These are phyloP conservation scores for Aspergillus versicolor DNA, from an alignment of 2,329 filamentous ascomycete genomes.

Conservation along the genomic window DNA sequence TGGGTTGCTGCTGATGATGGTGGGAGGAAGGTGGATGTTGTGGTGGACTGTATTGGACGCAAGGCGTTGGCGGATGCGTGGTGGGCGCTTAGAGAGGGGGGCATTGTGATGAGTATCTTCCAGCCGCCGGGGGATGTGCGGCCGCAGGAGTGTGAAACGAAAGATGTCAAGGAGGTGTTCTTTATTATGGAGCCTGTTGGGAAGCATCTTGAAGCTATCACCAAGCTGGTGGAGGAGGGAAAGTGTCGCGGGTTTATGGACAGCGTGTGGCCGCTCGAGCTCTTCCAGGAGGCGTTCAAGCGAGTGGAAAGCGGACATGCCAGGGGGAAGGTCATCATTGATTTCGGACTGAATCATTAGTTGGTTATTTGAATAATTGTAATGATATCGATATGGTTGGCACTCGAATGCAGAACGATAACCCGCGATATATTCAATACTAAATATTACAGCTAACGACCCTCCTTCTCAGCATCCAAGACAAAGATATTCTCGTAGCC, in stretches of 20 bases:
- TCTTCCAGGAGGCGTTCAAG: slow-evolving; percentile 42
- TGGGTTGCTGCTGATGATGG: slow-evolving; percentile 29
- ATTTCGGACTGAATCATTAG: slow-evolving; percentile 19
- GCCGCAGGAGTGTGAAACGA: slow-evolving; percentile 24
- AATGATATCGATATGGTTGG: too few species aligned
- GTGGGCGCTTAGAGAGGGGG: slow-evolving; percentile 40
- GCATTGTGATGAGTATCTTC: slow-evolving; percentile 41
- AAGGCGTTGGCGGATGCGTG: slow-evolving; percentile 44
- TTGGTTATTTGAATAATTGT: too few species aligned
- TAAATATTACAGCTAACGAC: too few species aligned
- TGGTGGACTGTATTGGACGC: slow-evolving; percentile 47
- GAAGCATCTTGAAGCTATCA: slow-evolving; percentile 37
- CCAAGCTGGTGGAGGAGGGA: slow-evolving; percentile 39
- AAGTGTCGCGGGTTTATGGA: slow-evolving; percentile 40
- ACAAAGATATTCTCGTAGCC: slow-evolving; percentile 9
- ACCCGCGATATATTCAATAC: too few species aligned
- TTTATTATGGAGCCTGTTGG: slow-evolving; percentile 45
- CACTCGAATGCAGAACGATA: too few species aligned
- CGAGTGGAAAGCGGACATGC: slow-evolving; percentile 41
- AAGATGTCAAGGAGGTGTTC: slow-evolving; percentile 37
- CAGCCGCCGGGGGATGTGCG: slow-evolving; percentile 34
- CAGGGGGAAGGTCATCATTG: slow-evolving; percentile 46
- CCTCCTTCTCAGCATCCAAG: slow-evolving; percentile 5
- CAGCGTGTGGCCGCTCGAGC: slow-evolving; percentile 42
- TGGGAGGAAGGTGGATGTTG: slow-evolving; percentile 41